Evolutionary conservation across 305 asterid species (phyloP).

Genomic region (Plantago coronopus): DNA sequence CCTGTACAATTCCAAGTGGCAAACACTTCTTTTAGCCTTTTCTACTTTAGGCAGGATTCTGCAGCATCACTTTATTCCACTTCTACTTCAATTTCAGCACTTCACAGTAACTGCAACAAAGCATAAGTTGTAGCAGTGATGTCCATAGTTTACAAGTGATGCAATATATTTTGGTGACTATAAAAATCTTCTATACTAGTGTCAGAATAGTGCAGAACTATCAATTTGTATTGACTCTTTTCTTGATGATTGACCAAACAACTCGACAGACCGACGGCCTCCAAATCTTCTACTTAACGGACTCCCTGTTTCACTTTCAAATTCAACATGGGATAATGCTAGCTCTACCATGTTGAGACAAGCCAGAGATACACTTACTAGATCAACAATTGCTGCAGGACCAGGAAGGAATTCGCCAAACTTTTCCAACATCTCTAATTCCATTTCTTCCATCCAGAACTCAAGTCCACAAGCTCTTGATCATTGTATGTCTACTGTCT

Average conservation of each 20-base stretch:
- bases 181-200: too few species aligned
- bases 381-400: slow-evolving; percentile 24
- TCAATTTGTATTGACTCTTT: background rate
- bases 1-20: too few species aligned
- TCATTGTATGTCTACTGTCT: slow-evolving; percentile 29
- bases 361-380: slow-evolving; percentile 14
- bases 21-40: too few species aligned
- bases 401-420: slow-evolving; percentile 9
- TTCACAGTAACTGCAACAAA: too few species aligned
- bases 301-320: slow-evolving; percentile 31
- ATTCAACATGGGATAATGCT: slow-evolving; percentile 28
- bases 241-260: background rate
- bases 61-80: too few species aligned
- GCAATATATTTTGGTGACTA: too few species aligned
- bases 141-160: background rate
- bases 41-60: too few species aligned
- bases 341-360: slow-evolving; percentile 16
- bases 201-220: background rate
- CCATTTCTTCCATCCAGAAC: slow-evolving; percentile 23
- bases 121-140: too few species aligned
- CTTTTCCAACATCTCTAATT: slow-evolving; percentile 16
- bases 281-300: slow-evolving; percentile 28
- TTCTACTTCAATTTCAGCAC: too few species aligned
- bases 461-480: slow-evolving; percentile 27
- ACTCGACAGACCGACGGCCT: slow-evolving; percentile 29